phyloP scores from a whole-genome alignment of 768 basidiomycete species.

The Termitomyces sp. region DNA sequence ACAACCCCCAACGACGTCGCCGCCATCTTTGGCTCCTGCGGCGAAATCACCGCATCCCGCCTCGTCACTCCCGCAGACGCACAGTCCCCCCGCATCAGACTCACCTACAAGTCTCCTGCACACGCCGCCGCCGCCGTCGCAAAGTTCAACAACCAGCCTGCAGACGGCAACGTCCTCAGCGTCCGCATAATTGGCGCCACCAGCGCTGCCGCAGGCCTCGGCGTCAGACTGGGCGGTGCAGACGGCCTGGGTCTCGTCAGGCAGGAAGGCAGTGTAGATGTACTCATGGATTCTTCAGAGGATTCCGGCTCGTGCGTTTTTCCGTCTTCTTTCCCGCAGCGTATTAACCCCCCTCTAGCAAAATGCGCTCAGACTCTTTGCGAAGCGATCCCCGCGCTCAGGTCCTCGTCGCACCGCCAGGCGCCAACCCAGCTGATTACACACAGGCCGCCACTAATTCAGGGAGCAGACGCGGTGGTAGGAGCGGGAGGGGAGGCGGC shows the following conservation, averaged over 20 bases:
- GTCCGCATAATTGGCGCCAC: constrained; percentile 58
- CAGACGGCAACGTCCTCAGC: constrained; percentile 71
- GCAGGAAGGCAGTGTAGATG: constrained; percentile 50
- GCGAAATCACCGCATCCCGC: constrained; percentile 49
- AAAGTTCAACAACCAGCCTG: constrained; percentile 76
- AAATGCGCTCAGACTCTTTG: constrained; percentile 82
- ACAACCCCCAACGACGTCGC: constrained; percentile 82
- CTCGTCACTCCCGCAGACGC: constrained; percentile 22
- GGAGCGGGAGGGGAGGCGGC: constrained; percentile 30
- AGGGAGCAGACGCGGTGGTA: constrained; percentile 28
- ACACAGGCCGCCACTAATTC: constrained; percentile 25
- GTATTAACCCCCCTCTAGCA: constrained; percentile 35
- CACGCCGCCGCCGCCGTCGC: constrained; percentile 64
- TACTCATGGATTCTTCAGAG: constrained; percentile 49
- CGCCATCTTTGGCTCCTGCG: constrained; percentile 82
- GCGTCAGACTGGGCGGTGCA: constrained; percentile 49
- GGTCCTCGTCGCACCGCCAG: constrained; percentile 65
- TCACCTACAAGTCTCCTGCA: constrained; percentile 63
- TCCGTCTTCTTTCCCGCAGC: background rate
- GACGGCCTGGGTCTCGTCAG: constrained; percentile 50
- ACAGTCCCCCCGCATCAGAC: constrained; percentile 47
- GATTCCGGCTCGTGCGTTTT: constrained; percentile 48
- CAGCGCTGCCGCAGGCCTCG: constrained; percentile 44
- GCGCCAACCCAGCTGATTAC: constrained; percentile 51
- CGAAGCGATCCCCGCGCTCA: constrained; percentile 58